Evolutionary conservation across 2,329 filamentous ascomycete species (phyloP), one percentile per base, ranked within the genome.

Genomic region (Hymenoscyphus repandus): DNA sequence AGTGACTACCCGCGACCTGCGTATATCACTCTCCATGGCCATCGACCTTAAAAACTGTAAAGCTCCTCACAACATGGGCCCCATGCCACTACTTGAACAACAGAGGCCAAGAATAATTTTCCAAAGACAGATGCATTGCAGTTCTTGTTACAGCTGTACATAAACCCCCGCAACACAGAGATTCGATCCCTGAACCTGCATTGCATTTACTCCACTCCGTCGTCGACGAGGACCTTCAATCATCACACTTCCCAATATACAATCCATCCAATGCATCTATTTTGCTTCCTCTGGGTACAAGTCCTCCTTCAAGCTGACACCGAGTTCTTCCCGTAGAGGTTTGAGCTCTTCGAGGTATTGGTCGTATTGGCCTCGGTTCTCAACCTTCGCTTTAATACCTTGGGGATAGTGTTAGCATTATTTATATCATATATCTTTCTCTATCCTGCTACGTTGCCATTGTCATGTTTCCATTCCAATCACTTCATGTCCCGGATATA

Each of bases 311-410:
- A 96, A 81, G 61, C 82, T 77, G 65, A 97, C 83, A 64, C 92
- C 92, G 58, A 97, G 84, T 78, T 97, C 92, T 79, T 95, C 89
- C 66, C 91, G 86, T 67, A 97, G 79, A 59, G 86, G 79, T 79
- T 95, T 90, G 63, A 99, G 89, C 77, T 96, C 89, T 68, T 88
- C 80, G 56, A 99, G 84, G 75, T 95, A 96, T 78, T 96, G 86
- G 69, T 96, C 82, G 78, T 99, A 99, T 78, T 99, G 93, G 68
- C 83, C 82, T 74, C 90, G 86, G 83, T 95, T 99, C 83, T 99
- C 93, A 64, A 97, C 93, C 84, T 99, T 99, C 74, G 90, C 89
- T 79, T 96, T 96, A 82, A 99, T 87, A 68, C 92, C 91, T 96
- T 66, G 54, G 43, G n/a, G 30, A 15, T 31, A 37, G 5, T 17